Percentiles rank a stretch among this genome's conserved stretches.
Conservation (phyloP, 805 yeast species). For the Candida fluviatilis region DNA sequence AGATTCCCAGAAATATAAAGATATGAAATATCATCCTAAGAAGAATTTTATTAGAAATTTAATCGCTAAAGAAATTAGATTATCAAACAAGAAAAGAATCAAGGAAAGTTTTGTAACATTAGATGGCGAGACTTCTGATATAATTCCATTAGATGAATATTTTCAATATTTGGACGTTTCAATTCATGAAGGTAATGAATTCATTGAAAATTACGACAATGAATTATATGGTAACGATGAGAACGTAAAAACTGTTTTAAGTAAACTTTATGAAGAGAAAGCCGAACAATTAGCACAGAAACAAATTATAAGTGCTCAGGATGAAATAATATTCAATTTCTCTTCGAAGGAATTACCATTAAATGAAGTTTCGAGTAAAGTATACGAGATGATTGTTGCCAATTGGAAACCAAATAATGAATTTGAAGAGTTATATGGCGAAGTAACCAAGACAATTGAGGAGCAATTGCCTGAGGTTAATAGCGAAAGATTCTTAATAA, state of each 20-base stretch:
- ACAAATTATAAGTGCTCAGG: conserved; percentile 28
- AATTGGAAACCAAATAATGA: conserved; percentile 38
- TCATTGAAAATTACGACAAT: conserved; percentile 30
- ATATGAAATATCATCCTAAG: conserved; percentile 63
- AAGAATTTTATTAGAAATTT: conserved; percentile 70
- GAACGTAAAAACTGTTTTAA: conserved; percentile 21
- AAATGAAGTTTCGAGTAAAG: conserved; percentile 31
- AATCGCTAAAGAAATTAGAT: conserved; percentile 77
- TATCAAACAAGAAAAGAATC: conserved; percentile 72
- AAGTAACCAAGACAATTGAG: conserved; percentile 19
- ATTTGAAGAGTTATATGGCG: conserved; percentile 29
- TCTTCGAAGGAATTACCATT: conserved; percentile 35
- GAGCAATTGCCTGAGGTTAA: conserved; percentile 18
- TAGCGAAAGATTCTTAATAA: conserved; percentile 41
- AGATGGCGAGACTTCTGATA: conserved; percentile 27
- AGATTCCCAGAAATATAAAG: conserved; percentile 45
- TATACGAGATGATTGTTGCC: conserved; percentile 37
- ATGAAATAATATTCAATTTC: conserved; percentile 34
- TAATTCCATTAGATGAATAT: conserved; percentile 33
- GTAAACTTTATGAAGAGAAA: conserved; percentile 22
- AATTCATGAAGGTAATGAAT: conserved; percentile 25
- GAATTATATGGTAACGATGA: conserved; percentile 31
- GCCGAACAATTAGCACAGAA: conserved; percentile 11
- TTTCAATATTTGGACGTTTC: conserved; percentile 36
- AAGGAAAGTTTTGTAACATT: conserved; percentile 55